A percentile compares a stretch with the other conserved stretches of the same genome.
Evolutionary conservation across 768 basidiomycete genomes (phyloP).

Genomic region (Suillus weaverae): DNA sequence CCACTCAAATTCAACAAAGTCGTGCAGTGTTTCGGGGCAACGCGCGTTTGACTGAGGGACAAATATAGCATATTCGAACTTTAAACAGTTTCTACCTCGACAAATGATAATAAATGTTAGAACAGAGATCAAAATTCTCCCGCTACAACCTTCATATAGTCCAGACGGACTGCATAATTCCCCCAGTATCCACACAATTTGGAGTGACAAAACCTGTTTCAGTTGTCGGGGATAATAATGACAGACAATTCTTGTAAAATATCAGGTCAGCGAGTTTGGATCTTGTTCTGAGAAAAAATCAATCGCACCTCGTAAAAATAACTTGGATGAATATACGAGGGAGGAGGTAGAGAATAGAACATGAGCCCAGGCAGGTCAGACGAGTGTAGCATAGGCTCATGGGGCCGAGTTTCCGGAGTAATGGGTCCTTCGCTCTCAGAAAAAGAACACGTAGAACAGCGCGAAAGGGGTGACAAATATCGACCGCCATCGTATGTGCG

Average conservation of each 20-base stretch:
- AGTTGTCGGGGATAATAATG: background rate
- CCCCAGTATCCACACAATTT: background rate
- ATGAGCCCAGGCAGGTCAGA: conserved; percentile 18
- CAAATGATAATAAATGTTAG: background rate
- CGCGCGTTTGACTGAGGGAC: background rate
- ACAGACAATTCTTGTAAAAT: background rate
- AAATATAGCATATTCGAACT: background rate
- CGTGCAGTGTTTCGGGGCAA: background rate
- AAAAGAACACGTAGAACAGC: background rate
- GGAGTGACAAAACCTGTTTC: background rate
- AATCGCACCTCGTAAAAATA: background rate
- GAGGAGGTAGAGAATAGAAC: background rate
- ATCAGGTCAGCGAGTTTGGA: background rate
- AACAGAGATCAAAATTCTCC: background rate
- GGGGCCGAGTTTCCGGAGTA: conserved; percentile 44
- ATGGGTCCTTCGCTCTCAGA: conserved; percentile 42
- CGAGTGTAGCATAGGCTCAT: conserved; percentile 45
- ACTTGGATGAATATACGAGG: background rate
- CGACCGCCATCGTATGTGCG: background rate
- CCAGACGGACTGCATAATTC: background rate
- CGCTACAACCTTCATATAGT: background rate
- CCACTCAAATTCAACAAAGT: too few relatives aligned
- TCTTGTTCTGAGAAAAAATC: background rate
- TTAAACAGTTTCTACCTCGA: background rate
- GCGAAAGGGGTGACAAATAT: background rate